Percentiles rank a stretch among this genome's conserved stretches.
These are phyloP conservation scores for Eimeria mitis DNA, from an alignment of 169 alveolate genomes.

Conservation along the genomic window DNA sequence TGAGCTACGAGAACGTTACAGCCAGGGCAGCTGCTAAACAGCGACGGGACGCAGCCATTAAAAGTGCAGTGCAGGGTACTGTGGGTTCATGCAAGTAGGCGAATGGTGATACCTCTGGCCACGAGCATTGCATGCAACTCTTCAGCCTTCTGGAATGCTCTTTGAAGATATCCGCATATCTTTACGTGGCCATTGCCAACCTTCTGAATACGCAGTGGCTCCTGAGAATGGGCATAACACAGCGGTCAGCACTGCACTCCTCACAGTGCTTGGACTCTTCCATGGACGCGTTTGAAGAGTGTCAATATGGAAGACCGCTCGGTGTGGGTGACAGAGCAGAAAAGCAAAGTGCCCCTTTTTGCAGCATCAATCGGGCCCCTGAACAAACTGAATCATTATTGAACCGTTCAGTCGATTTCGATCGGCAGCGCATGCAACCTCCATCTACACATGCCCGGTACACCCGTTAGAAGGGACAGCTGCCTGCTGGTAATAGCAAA, in stretches of 20 bases:
- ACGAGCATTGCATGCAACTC: slow-evolving; percentile 22
- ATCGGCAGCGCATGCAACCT: not conserved
- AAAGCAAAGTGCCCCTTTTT: not conserved
- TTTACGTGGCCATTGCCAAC: slow-evolving; percentile 66
- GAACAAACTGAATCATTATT: not conserved
- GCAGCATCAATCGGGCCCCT: not conserved
- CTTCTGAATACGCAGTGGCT: slow-evolving; percentile 23
- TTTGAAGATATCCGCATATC: slow-evolving; percentile 58
- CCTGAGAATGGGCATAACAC: slow-evolving; percentile 31
- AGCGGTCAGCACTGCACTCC: not conserved
- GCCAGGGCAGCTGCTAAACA: not conserved
- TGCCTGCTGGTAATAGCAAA: not conserved
- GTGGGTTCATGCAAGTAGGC: not conserved
- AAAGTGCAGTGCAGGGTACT: not conserved
- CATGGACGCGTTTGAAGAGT: not conserved
- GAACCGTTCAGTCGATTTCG: not conserved
- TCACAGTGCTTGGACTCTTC: not conserved
- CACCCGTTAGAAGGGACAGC: not conserved
- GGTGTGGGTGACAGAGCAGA: not conserved
- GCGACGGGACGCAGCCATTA: not conserved
- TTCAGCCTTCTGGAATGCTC: slow-evolving; percentile 59
- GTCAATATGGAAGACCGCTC: not conserved
- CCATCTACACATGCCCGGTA: not conserved
- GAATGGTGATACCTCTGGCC: slow-evolving; percentile 22
- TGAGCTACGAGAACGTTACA: not conserved